A percentile compares a stretch with the other conserved stretches of the same genome.
phyloP scores from a whole-genome alignment of 208 protist genomes.

The Leishmania mexicana region DNA sequence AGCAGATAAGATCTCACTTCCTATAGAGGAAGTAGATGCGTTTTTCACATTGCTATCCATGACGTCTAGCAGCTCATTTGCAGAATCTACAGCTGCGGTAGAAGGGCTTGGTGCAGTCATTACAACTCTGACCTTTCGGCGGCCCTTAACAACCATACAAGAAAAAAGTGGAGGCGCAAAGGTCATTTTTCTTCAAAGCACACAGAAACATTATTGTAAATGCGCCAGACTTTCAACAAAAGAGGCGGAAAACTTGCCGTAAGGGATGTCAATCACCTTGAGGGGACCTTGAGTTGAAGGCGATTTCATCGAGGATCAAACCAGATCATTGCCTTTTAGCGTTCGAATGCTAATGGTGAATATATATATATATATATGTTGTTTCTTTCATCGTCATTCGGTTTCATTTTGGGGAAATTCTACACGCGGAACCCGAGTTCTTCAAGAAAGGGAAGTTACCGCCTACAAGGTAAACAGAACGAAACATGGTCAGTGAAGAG shows the following conservation, averaged over 20 bases:
- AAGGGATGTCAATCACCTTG: background rate
- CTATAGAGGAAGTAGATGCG: background rate
- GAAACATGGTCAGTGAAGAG: conserved; percentile 5
- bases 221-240: background rate
- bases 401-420: background rate
- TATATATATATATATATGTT: conserved; percentile 1
- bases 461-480: background rate
- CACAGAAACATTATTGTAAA: background rate
- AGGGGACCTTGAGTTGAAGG: too few relatives aligned
- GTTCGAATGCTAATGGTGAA: too few relatives aligned
- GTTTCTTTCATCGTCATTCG: background rate
- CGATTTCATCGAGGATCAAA: background rate
- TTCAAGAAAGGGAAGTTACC: background rate
- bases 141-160: background rate
- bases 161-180: background rate
- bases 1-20: background rate
- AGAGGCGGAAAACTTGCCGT: background rate
- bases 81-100: conserved; percentile 1
- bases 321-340: background rate
- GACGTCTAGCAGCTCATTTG: conserved; percentile 3
- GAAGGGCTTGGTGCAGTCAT: background rate
- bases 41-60: conserved; percentile 5
- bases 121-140: background rate
- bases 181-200: background rate
- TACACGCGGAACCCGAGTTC: background rate